These are phyloP conservation scores for Quercus cerris DNA, from an alignment of 306 rosid genomes.

Conservation along the genomic window DNA sequence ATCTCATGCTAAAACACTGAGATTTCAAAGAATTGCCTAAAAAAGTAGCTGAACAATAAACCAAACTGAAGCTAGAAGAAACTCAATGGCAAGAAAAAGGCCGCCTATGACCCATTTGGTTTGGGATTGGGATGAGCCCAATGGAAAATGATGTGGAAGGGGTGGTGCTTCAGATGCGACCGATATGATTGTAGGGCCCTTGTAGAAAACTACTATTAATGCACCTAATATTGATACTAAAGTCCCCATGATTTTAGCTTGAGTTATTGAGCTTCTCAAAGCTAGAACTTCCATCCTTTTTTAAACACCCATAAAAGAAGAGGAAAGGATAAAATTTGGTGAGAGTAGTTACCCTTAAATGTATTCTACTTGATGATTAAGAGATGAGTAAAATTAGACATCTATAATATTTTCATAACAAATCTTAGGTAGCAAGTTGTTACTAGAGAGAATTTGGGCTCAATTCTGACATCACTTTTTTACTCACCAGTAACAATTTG, in stretches of 20 bases:
- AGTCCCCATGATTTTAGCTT: conserved; percentile 48
- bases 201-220: conserved; percentile 39
- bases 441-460: too few species aligned
- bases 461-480: too few species aligned
- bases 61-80: conserved; percentile 34
- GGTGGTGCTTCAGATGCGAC: neutral
- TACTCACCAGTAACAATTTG: too few species aligned
- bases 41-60: conserved; percentile 42
- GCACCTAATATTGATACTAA: conserved; percentile 51
- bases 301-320: neutral
- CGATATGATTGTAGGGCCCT: conserved; percentile 37
- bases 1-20: too few species aligned
- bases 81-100: conserved; percentile 23
- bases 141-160: neutral
- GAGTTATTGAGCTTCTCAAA: conserved; percentile 41
- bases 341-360: neutral
- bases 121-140: conserved; percentile 21
- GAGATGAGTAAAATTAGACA: neutral
- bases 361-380: too few species aligned
- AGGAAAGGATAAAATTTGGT: neutral
- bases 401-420: too few species aligned
- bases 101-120: conserved; percentile 51
- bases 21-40: too few species aligned
- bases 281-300: conserved; percentile 51
- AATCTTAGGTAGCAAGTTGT: too few species aligned